Evolutionary conservation across 2,329 filamentous ascomycete genomes (phyloP).

Genomic region (Helotiales sp.): DNA sequence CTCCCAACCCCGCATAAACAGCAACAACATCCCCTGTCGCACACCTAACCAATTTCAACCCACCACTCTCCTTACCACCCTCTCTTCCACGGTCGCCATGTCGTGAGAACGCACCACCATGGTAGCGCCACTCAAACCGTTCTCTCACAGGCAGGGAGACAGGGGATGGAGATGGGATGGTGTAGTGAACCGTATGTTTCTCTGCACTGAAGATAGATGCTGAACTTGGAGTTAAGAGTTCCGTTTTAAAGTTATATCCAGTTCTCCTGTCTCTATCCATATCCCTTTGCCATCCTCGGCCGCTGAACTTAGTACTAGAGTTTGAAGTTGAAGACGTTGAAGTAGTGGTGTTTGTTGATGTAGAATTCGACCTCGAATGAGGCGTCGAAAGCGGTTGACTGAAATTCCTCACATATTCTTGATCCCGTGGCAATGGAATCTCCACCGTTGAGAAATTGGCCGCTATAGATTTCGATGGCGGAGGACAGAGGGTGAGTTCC

Average conservation of each 20-base stretch:
- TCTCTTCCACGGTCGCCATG: slow-evolving; percentile 19
- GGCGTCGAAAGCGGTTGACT: slow-evolving; percentile 11
- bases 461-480: slow-evolving; percentile 8
- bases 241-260: slow-evolving; percentile 4
- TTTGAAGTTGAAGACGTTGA: neutral
- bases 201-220: slow-evolving; percentile 26
- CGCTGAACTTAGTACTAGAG: neutral
- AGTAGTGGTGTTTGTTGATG: neutral
- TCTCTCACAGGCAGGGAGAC: slow-evolving; percentile 15
- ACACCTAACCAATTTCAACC: slow-evolving; percentile 26
- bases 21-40: slow-evolving; percentile 28
- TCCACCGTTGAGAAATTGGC: slow-evolving; percentile 7
- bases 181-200: slow-evolving; percentile 28
- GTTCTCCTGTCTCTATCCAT: neutral
- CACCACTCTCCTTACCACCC: slow-evolving; percentile 24
- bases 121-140: slow-evolving; percentile 29
- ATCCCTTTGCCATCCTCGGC: too few relatives aligned
- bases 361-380: neutral
- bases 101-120: slow-evolving; percentile 15
- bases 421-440: too few relatives aligned
- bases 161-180: slow-evolving; percentile 15
- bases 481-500: slow-evolving; percentile 30
- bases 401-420: too few relatives aligned
- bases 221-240: slow-evolving; percentile 20
- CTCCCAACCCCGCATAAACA: slow-evolving; percentile 29